Evolutionary conservation across 2,329 filamentous ascomycete species (phyloP).

Genomic region (Fusarium pseudoanthophilum): DNA sequence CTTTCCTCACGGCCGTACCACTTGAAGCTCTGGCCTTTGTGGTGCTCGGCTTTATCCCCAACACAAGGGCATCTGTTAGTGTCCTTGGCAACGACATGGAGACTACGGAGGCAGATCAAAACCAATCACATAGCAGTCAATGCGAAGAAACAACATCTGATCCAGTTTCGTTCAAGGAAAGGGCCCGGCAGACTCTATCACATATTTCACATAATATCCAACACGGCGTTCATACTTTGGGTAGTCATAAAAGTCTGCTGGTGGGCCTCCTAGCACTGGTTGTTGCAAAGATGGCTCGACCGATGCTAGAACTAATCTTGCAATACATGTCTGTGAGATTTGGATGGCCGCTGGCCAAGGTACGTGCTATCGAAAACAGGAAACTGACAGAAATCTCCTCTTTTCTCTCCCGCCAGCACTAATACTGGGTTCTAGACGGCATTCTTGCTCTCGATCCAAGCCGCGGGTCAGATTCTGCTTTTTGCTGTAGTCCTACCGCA

Average conservation of each 20-base stretch:
- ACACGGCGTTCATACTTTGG: not conserved
- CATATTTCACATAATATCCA: not conserved
- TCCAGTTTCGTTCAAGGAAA: fast-evolving
- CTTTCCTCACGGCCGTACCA: not conserved
- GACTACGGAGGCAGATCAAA: not conserved
- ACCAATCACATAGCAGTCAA: not conserved
- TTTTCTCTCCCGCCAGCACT: not conserved
- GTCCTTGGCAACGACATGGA: not conserved
- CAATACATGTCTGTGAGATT: slow-evolving; percentile 10
- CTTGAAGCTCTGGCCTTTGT: slow-evolving; percentile 2
- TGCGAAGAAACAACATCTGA: not conserved
- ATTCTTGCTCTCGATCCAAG: not conserved
- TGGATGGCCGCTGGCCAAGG: not conserved
- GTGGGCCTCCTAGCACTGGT: not conserved
- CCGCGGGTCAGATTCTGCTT: not conserved
- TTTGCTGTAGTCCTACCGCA: not conserved
- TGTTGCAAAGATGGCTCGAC: not conserved
- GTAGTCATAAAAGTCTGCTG: not conserved
- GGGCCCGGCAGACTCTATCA: not conserved
- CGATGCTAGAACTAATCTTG: not conserved
- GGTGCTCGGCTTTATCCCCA: not conserved
- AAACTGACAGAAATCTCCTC: not conserved
- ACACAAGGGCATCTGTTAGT: not conserved
- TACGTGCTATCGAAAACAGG: fast-evolving
- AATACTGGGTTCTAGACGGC: not conserved